A percentile compares a stretch with the other conserved stretches of the same genome.
These are phyloP conservation scores for Scheffersomyces titani DNA, from an alignment of 1,139 yeast genomes.

Conservation along the genomic window DNA sequence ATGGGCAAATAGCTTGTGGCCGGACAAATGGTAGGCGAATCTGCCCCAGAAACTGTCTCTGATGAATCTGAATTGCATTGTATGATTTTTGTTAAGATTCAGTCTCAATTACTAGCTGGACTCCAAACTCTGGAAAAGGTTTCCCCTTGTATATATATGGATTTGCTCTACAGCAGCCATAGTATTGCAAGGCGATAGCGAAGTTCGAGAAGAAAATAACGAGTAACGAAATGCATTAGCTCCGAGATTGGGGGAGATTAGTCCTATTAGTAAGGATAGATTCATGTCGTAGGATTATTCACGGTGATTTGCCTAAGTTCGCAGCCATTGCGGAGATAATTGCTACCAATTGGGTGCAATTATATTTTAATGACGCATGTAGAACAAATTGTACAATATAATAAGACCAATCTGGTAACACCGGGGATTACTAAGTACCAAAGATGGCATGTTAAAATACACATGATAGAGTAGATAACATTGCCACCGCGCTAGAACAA, in stretches of 20 bases:
- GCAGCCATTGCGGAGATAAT: neutral
- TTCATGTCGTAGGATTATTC: neutral
- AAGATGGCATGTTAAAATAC: neutral
- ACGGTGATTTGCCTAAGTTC: neutral
- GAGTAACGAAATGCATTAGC: too few relatives aligned
- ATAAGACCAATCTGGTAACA: neutral
- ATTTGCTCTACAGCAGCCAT: too few relatives aligned
- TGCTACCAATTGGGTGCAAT: neutral
- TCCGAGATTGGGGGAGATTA: neutral
- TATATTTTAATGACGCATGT: neutral
- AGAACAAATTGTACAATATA: neutral
- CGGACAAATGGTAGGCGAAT: conserved; percentile 30
- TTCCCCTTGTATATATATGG: neutral
- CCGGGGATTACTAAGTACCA: neutral
- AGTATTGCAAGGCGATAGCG: too few relatives aligned
- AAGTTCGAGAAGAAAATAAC: neutral
- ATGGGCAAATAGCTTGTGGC: conserved; percentile 27
- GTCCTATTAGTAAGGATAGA: neutral
- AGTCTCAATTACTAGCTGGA: neutral
- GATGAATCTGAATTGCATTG: conserved; percentile 17
- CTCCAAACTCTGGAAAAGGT: neutral
- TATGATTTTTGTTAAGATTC: neutral
- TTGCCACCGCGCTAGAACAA: too few relatives aligned
- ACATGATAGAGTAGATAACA: too few relatives aligned
- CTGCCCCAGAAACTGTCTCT: conserved; percentile 40